Base-by-base conservation (phyloP, 805 yeast species). In the Candida arabinofermentans region DNA sequence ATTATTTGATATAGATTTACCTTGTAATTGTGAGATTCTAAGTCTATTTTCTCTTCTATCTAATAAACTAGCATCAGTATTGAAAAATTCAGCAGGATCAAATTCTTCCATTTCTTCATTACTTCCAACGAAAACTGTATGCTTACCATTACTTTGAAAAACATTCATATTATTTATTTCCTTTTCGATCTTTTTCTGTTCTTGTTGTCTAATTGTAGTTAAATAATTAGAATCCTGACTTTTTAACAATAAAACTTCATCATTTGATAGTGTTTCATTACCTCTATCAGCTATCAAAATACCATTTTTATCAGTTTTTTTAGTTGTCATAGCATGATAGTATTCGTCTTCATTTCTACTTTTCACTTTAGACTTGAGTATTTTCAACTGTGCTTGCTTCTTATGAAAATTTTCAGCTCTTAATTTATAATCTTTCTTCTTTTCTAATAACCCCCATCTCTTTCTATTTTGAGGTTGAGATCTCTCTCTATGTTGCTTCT, bases 401-500 rank as follows among this genome's bases (percentile, higher is more conserved):
- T 74, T 69, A 55, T 77, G 82, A 51, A 65, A 77, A 54, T 77
- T 79, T 16, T 69, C 72, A 5, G 81, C 80, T 55, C 83, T 64
- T 30, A 77, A 57, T 44, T 55, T 71, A 71, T 85, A 85, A 61
- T 85, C 95, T 63, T 85, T 84, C 71, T 93, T 93, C 75, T 93
- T 93, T 66, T 93, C 99, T 34, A 93, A 72, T 27, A 90, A 78
- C 32, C 99, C 99, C 64, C 74, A 80, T 59, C 76, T 76, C 53
- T 77, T 69, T 43, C 99, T 74, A 34, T 76, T 81, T 36, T 70
- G 71, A 1, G 91, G 85, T 65, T 93, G 99, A 5, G 96, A 77
- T 56, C 99, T 79, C 69, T 93, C 99, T 44, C 89, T 72, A 58
- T 93, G 99, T 70, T 93, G 98, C 59, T 88, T 93, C 71, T 95